Conservation (phyloP, 768 basidiomycete species). For the Xerocomus potaroensis region DNA sequence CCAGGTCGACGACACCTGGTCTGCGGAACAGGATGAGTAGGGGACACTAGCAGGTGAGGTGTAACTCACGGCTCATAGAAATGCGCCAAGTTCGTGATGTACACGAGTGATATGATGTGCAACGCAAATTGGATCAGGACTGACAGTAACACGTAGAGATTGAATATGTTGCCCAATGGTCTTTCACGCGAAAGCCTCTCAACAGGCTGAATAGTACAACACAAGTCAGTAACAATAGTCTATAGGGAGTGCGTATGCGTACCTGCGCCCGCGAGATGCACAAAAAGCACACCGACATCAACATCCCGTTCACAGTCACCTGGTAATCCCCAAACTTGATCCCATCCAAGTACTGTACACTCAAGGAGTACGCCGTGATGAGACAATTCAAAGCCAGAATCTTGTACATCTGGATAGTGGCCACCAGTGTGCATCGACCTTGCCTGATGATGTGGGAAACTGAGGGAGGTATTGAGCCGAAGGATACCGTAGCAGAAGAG, state of each 20-base stretch:
- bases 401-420: conserved; percentile 99
- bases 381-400: conserved; percentile 96
- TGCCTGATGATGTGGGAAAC: conserved; percentile 98
- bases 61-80: conserved; percentile 64
- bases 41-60: background rate
- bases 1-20: conserved; percentile 79
- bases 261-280: conserved; percentile 98
- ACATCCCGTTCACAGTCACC: conserved; percentile 84
- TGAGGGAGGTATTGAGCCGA: conserved; percentile 27
- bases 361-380: conserved; percentile 97
- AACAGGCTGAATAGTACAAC: conserved; percentile 75
- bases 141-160: conserved; percentile 89
- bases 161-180: conserved; percentile 94
- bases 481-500: background rate
- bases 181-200: conserved; percentile 93
- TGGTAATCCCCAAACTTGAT: conserved; percentile 99
- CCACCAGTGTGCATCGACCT: conserved; percentile 97
- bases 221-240: conserved; percentile 1
- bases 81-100: conserved; percentile 87
- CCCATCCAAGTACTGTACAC: conserved; percentile 96
- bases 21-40: conserved; percentile 31
- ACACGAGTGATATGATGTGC: conserved; percentile 86
- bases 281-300: conserved; percentile 98
- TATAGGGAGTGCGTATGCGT: conserved; percentile 17
- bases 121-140: conserved; percentile 91